Percentiles rank a stretch among this genome's conserved stretches.
These are phyloP conservation scores for Cordyceps cateniannulata DNA, from an alignment of 2,329 filamentous ascomycete species.

Conservation along the genomic window DNA sequence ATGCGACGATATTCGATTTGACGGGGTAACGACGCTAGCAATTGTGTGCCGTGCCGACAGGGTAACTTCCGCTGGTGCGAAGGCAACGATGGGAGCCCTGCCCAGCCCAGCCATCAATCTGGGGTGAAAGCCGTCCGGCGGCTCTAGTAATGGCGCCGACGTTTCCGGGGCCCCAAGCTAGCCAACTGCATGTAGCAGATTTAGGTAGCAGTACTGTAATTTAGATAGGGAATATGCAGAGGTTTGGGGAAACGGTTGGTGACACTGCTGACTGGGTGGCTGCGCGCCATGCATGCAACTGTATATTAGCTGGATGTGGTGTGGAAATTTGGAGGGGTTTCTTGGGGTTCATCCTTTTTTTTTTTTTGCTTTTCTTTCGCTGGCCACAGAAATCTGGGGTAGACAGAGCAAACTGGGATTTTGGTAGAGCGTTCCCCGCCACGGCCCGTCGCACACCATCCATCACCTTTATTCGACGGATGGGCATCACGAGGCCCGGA, in stretches of 20 bases:
- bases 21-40: conserved; percentile 1
- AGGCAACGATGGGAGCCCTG: neutral
- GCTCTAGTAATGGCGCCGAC: neutral
- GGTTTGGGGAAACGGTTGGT: neutral
- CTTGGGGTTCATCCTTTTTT: neutral
- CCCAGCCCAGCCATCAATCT: neutral
- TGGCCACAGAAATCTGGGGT: neutral
- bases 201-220: no score
- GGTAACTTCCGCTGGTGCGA: conserved; percentile 13
- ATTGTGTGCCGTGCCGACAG: neutral
- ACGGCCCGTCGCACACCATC: neutral
- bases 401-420: neutral
- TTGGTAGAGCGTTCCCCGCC: neutral
- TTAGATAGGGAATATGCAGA: no score
- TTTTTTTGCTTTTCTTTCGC: neutral
- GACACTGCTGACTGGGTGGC: neutral
- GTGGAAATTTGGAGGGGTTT: neutral
- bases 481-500: neutral
- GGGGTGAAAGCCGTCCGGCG: neutral
- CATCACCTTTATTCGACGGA: neutral
- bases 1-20: neutral
- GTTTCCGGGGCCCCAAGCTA: neutral
- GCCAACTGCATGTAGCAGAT: no score
- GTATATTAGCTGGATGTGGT: neutral
- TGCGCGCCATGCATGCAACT: neutral